Percentiles rank a stretch among this genome's conserved stretches.
These are phyloP conservation scores for Neonectria sp. DNA, from an alignment of 2,329 filamentous ascomycete genomes.

Conservation along the genomic window DNA sequence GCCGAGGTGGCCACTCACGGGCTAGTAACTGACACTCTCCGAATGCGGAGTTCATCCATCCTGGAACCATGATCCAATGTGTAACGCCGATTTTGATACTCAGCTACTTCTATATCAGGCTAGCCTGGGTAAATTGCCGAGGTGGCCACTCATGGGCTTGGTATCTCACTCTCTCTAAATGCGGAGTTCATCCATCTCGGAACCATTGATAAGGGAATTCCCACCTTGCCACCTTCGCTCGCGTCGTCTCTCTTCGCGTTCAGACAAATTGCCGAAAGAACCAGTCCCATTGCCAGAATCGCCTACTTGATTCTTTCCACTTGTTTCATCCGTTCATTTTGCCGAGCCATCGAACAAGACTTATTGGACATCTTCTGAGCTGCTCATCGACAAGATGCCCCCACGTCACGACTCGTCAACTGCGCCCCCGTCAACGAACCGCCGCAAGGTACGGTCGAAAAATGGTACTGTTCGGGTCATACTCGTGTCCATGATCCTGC, in stretches of 20 bases:
- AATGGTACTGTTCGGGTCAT: constrained; percentile 31
- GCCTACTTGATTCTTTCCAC: neutral
- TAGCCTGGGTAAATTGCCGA: constrained; percentile 32
- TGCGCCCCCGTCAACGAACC: constrained; percentile 21
- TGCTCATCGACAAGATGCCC: neutral
- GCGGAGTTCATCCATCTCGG: too few species aligned
- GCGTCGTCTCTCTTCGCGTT: neutral
- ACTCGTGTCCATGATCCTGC: neutral
- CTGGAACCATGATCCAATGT: too few species aligned
- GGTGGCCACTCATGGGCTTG: constrained; percentile 24
- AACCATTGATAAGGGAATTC: too few species aligned
- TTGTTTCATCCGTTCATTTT: neutral
- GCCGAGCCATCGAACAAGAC: neutral
- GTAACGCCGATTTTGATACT: too few species aligned
- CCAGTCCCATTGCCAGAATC: constrained; percentile 13
- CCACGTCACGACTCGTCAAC: constrained; percentile 22
- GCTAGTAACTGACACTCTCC: too few species aligned
- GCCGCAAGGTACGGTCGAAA: constrained; percentile 39
- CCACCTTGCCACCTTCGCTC: neutral
- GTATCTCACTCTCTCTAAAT: too few species aligned
- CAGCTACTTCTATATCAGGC: too few species aligned
- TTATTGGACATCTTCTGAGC: neutral
- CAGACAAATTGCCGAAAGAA: constrained; percentile 18
- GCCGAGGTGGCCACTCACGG: constrained; percentile 38
- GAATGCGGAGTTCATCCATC: too few species aligned